These are phyloP conservation scores for Ogataea allantospora DNA, from an alignment of 805 yeast species.

Conservation along the genomic window DNA sequence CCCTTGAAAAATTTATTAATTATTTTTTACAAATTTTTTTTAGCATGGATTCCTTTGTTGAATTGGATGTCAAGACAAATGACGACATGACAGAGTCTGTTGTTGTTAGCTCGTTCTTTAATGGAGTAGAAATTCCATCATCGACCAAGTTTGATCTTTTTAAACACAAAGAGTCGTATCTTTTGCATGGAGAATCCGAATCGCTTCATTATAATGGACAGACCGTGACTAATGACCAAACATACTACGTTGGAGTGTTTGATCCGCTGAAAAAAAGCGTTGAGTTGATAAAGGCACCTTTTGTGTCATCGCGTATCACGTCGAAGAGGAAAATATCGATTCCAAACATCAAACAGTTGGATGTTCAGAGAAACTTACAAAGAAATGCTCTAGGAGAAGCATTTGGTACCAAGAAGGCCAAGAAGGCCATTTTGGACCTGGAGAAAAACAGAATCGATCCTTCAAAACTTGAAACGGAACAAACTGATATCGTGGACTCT, in stretches of 20 bases:
- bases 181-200: conserved; percentile 77
- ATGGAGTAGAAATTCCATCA: conserved; percentile 65
- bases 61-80: conserved; percentile 25
- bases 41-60: conserved; percentile 33
- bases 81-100: conserved; percentile 49
- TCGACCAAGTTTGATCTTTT: conserved; percentile 63
- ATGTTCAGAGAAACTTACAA: conserved; percentile 51
- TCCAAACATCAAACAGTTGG: conserved; percentile 59
- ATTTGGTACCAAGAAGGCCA: conserved; percentile 96
- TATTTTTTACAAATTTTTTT: conserved; percentile 4
- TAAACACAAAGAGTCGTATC: conserved; percentile 44
- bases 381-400: conserved; percentile 90
- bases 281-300: conserved; percentile 61
- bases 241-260: conserved; percentile 74
- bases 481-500: conserved; percentile 77
- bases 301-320: conserved; percentile 59
- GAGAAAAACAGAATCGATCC: conserved; percentile 87
- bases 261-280: conserved; percentile 65
- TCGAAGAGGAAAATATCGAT: conserved; percentile 60
- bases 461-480: conserved; percentile 64
- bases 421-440: conserved; percentile 77
- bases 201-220: conserved; percentile 71
- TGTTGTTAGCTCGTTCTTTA: conserved; percentile 70
- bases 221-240: conserved; percentile 37
- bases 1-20: conserved; percentile 9